These are phyloP conservation scores for Erysiphe pulchra DNA, from an alignment of 2,329 filamentous ascomycete species.

Conservation along the genomic window DNA sequence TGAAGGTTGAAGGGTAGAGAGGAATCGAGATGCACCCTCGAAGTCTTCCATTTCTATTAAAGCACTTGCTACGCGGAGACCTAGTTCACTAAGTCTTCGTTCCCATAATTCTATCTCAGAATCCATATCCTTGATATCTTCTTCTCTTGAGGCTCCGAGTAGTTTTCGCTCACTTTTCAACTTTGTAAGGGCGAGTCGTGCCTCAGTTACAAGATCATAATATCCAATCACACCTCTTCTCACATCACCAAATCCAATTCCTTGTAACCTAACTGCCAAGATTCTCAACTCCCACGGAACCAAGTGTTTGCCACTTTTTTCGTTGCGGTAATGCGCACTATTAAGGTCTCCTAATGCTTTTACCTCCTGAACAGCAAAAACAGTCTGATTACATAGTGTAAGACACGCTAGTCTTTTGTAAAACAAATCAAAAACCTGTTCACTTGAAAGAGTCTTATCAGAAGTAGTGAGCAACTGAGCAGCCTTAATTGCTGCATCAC, in stretches of 20 bases:
- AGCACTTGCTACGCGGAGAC: constrained; percentile 36
- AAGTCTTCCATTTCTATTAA: constrained; percentile 74
- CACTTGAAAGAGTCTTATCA: constrained; percentile 27
- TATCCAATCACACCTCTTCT: constrained; percentile 70
- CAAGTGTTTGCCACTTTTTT: constrained; percentile 30
- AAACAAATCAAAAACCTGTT: constrained; percentile 47
- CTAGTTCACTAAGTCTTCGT: constrained; percentile 45
- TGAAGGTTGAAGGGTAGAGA: constrained; percentile 26
- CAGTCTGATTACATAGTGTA: constrained; percentile 46
- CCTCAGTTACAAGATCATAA: constrained; percentile 67
- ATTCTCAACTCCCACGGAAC: constrained; percentile 76
- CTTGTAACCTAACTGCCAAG: constrained; percentile 59
- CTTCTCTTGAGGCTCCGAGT: neutral
- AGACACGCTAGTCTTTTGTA: constrained; percentile 65
- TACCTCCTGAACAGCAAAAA: constrained; percentile 42
- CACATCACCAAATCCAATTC: constrained; percentile 63
- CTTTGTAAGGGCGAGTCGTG: constrained; percentile 30
- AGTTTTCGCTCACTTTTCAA: constrained; percentile 14
- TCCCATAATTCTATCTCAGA: constrained; percentile 39
- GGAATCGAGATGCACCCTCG: constrained; percentile 48
- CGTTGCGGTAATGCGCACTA: constrained; percentile 27
- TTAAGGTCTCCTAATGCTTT: constrained; percentile 37
- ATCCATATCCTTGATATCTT: constrained; percentile 1
- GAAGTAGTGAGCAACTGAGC: constrained; percentile 32
- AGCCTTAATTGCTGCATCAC: constrained; percentile 46